Evolutionary conservation across 2,329 filamentous ascomycete species (phyloP), one percentile per base, ranked within the genome.

Genomic region (Sporothrix globosa): DNA sequence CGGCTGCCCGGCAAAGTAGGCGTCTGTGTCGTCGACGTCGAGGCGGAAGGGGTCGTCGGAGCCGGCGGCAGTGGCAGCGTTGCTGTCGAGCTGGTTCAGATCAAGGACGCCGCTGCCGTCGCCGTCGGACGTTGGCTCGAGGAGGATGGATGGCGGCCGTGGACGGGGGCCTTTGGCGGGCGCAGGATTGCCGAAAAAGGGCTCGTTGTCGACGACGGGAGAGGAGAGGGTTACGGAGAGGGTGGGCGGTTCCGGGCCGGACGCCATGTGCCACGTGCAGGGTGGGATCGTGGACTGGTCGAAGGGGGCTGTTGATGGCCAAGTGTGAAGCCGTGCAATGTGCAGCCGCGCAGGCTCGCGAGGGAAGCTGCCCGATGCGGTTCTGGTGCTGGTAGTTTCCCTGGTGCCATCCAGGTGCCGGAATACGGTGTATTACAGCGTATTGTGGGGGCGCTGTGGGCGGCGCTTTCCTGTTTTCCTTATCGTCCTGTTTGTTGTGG

Each of bases 231-330:
- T 68, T 19, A 69, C 61, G 50, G 68, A 67, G 52, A 68, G 24
- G 19, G 68, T 66, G 46, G 68, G 71, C 52, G 68, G 63, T 46
- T 56, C 44, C 34, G 63, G 58, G 58, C 30, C 50, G 65, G 63
- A 66, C 68, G 63, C 71, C 71, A 72, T 72, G 70, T 68, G 68
- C 70, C 65, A 66, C 52, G 67, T 54, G 50, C 48, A n/a, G 21
- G 21, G 52, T 9, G 52, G 4, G 4, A 30, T 30, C 14, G 39
- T 17, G 50, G 14, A 2, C 27, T 27, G 60, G 11, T 9, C 24
- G 10, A 21, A 24, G 17, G 41, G 50, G 66, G 56, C 10, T n/a
- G 21, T n/a, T 48, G 5, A 39, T n/a, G 58, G 27, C 34, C 58
- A 41, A 41, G 24, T 17, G 68, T 46, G 41, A 53, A 54, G 48